Evolutionary conservation across 73 alveolate genomes (phyloP).

Genomic region (Tetrahymena malaccensis): DNA sequence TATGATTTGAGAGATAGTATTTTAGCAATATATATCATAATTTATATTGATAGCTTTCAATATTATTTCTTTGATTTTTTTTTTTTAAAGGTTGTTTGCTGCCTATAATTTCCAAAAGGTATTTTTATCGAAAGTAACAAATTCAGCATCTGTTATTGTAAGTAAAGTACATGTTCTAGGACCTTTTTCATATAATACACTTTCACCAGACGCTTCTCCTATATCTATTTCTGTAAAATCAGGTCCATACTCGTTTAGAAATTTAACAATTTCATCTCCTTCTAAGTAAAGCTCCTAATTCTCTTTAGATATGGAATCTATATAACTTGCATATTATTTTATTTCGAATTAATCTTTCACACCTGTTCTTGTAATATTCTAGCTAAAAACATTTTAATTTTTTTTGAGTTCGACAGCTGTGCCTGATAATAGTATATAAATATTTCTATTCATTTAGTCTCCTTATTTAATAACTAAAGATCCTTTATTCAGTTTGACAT

Average conservation of each 20-base stretch:
- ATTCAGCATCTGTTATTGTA: neutral
- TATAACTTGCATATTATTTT: neutral
- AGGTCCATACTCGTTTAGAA: neutral
- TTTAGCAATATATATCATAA: neutral
- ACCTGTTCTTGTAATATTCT: neutral
- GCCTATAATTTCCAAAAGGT: neutral
- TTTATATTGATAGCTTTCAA: neutral
- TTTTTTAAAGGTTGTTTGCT: neutral
- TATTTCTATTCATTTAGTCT: neutral
- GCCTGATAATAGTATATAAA: neutral
- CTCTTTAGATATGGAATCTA: neutral
- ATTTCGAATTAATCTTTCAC: neutral
- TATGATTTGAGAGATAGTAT: neutral
- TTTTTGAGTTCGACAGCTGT: neutral
- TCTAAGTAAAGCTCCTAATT: neutral
- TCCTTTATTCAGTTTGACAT: neutral
- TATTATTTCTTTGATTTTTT: neutral
- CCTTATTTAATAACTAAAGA: neutral
- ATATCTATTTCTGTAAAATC: neutral
- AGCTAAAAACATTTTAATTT: neutral
- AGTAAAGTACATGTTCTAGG: neutral
- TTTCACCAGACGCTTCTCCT: neutral
- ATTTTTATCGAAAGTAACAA: neutral
- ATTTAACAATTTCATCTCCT: neutral
- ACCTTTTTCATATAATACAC: neutral